Conservation (phyloP, 331 rosid species). For the Pyracantha coccinea region DNA sequence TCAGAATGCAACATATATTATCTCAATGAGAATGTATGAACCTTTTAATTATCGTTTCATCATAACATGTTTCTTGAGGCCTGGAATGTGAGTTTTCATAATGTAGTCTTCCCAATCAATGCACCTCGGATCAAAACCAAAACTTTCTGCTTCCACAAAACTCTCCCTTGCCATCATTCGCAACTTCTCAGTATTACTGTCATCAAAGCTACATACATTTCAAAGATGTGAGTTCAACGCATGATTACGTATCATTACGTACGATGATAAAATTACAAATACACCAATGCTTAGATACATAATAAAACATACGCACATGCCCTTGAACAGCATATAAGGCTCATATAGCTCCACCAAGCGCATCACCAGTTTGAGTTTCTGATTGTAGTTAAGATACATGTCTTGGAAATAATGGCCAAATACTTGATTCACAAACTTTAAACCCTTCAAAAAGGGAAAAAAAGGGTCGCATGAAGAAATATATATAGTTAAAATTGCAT, state of each 20-base stretch:
- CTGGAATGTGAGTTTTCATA: constrained; percentile 13
- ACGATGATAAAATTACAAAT: not conserved
- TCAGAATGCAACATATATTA: too few species aligned
- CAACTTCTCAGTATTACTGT: constrained; percentile 6
- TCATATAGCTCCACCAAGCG: constrained; percentile 49
- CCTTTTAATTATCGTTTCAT: too few species aligned
- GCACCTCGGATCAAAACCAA: constrained; percentile 13
- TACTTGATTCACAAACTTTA: constrained; percentile 31
- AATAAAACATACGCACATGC: constrained; percentile 32
- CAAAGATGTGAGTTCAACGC: not conserved
- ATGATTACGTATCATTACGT: not conserved
- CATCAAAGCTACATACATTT: constrained; percentile 16
- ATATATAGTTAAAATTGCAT: not conserved
- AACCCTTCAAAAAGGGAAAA: constrained; percentile 24
- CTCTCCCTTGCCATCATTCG: not conserved
- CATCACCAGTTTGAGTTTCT: constrained; percentile 35
- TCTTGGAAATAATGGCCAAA: constrained; percentile 37
- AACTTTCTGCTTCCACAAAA: not conserved
- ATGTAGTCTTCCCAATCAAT: constrained; percentile 23
- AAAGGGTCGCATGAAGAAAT: not conserved
- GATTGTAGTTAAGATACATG: constrained; percentile 12
- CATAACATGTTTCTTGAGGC: constrained; percentile 11
- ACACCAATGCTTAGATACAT: not conserved
- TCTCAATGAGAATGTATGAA: too few species aligned
- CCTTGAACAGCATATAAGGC: constrained; percentile 57